Percentiles rank a stretch among this genome's conserved stretches.
Conservation (phyloP, 306 rosid genomes). For the Biancaea sappan region DNA sequence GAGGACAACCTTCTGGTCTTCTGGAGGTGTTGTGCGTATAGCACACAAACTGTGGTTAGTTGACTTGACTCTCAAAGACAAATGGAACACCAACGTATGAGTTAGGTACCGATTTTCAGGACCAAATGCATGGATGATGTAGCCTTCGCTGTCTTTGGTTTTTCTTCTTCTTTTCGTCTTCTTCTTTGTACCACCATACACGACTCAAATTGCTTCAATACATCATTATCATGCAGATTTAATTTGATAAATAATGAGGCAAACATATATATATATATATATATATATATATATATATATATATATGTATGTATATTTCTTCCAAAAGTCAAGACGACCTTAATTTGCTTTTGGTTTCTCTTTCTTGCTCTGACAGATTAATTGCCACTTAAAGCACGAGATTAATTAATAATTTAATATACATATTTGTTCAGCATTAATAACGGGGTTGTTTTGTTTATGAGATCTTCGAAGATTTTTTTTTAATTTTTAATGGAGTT, state of each 20-base stretch:
- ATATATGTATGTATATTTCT: neutral
- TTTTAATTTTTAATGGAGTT: neutral
- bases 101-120: conserved; percentile 46
- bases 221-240: neutral
- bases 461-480: too few species aligned
- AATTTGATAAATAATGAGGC: neutral
- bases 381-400: neutral
- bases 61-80: conserved; percentile 36
- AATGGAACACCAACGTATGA: conserved; percentile 10
- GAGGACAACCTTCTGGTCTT: neutral
- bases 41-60: conserved; percentile 16
- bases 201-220: too few species aligned
- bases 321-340: neutral
- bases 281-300: neutral
- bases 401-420: neutral
- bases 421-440: too few species aligned
- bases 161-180: neutral
- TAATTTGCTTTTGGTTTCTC: neutral
- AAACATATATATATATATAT: neutral
- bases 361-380: neutral
- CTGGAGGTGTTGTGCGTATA: conserved; percentile 32
- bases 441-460: too few species aligned
- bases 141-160: neutral
- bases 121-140: neutral
- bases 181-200: neutral